phyloP scores from a whole-genome alignment of 352 stramenopile genomes.

The Phytopythium boreale region DNA sequence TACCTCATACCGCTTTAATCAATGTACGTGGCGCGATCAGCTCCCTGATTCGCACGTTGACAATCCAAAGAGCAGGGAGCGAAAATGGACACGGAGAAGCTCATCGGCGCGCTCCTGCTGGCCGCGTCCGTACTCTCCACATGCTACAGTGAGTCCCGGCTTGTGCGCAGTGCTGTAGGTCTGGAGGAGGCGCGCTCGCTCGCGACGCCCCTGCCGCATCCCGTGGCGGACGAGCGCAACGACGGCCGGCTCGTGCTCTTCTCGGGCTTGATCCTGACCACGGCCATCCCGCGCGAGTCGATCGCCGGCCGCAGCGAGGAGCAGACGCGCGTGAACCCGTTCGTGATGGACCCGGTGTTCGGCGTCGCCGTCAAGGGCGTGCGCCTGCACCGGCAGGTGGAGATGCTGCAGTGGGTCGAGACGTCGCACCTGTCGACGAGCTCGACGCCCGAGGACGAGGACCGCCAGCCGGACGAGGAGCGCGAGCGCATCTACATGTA shows the following conservation, averaged over 20 bases:
- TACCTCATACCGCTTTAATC: not conserved
- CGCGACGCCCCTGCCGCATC: constrained; percentile 24
- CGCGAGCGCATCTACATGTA: constrained; percentile 73
- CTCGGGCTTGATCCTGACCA: constrained; percentile 50
- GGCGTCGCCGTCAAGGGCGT: constrained; percentile 66
- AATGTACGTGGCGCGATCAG: not conserved
- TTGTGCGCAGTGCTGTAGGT: constrained; percentile 44
- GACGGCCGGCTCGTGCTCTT: constrained; percentile 40
- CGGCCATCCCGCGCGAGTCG: constrained; percentile 6
- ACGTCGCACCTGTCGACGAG: constrained; percentile 56
- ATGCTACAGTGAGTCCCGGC: constrained; percentile 43
- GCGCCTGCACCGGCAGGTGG: constrained; percentile 53
- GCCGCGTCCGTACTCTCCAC: constrained; percentile 49
- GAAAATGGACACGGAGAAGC: constrained; percentile 33
- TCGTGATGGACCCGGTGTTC: constrained; percentile 60
- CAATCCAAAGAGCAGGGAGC: too few species aligned
- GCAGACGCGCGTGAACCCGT: constrained; percentile 34
- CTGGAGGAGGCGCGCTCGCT: constrained; percentile 46
- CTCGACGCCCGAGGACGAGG: constrained; percentile 39
- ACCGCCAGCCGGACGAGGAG: constrained; percentile 41
- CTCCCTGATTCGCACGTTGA: not conserved
- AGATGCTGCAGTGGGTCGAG: constrained; percentile 86
- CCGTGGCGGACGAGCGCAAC: constrained; percentile 14
- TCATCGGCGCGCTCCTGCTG: constrained; percentile 48
- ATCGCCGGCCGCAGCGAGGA: constrained; percentile 9